Evolutionary conservation across 768 basidiomycete genomes (phyloP), one percentile per base, ranked within the genome.

Genomic region (Pulveroboletus frians): DNA sequence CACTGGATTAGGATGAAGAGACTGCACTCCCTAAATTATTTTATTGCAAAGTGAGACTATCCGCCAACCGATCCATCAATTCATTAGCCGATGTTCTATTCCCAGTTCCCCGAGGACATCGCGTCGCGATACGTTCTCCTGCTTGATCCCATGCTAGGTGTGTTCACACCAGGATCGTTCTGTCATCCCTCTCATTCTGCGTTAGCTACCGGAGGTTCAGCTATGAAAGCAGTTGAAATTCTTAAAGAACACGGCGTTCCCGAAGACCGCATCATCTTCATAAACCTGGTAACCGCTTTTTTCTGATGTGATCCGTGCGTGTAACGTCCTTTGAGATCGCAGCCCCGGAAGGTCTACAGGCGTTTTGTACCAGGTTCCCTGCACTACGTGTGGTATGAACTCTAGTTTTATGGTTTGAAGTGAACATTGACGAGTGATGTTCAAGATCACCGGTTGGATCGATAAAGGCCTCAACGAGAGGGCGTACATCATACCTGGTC

Each of bases 81-180:
- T 42, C 3, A 5, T 43, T 15, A 10, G 46, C 4, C 2, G 10
- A 15, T 1, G 2, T 8, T 26, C 2, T 31, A 11, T 35, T 36
- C 7, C 4, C 15, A 96, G 86, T 85, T 97, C 44, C 95, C 95
- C 2, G 87, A 85, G 60, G 95, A 98, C 66, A 96, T 98, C 49
- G 84, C 88, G 1, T 73, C 76, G 30, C 84, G 96, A 39, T 98
- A 95, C 64, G 91, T 93, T 41, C 82, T 99, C 32, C 81, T 99
- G 13, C 80, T 99, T 18, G 95, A 99, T 66, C 95, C 95, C 0
- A 99, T 99, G 95, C 81, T 98, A 41, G 92, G 92, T 92, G 59
- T 43, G 84, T 57, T 32, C 11, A 3, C 15, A 7, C 31, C 17
- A 37, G 29, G 17, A 15, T 35, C 6, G 30, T 15, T 21, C 9